Base-by-base conservation (phyloP, 169 alveolate genomes). In the Plasmodium fragile region DNA sequence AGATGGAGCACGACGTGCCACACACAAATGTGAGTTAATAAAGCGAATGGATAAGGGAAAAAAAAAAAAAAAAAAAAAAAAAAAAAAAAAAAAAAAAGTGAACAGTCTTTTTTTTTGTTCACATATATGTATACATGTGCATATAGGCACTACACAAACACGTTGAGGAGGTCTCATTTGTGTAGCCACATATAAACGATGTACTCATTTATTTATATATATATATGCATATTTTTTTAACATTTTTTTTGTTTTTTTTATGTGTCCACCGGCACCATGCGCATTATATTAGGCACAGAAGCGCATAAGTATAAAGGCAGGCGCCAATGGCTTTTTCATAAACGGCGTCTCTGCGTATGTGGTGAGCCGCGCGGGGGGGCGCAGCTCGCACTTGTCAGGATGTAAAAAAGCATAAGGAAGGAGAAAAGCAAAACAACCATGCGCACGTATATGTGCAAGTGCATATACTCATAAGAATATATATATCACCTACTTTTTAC, bases 71-170 rank as follows among this genome's bases (percentile, higher is more conserved):
- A 11, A 45, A 45, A 45, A 6, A 1, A 4, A 45, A 45, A 45
- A 5, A 45, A 45, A 5, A 45, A 45, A 45, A 45, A 45, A 45
- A 45, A 45, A 45, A 43, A 43, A 3, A 4, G 16, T 45, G 45
- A 39, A 3, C 45, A 39, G 10, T 45, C 4, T 10, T 11, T 45
- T 45, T 45, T 45, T 45, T 45, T 45, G 8, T 41, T 16, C 84
- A 78, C 84, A 78, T 78, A 78, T 34, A 78, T 34, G 55, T 34
- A 78, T 78, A 34, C 84, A 39, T 39, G 55, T 39, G 30, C 30
- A 78, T 78, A 78, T 78, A 78, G 45, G 55, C 55, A 78, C 16
- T 78, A 78, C 53, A 32, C 53, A 77, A 39, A 77, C 53, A 77
- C 13, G 28, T 13, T 39, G 11, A 13, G 18, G 32, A 25, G 83